A percentile compares a stretch with the other conserved stretches of the same genome.
These are phyloP conservation scores for Solioccasus polychromus DNA, from an alignment of 768 basidiomycete genomes.

Conservation along the genomic window DNA sequence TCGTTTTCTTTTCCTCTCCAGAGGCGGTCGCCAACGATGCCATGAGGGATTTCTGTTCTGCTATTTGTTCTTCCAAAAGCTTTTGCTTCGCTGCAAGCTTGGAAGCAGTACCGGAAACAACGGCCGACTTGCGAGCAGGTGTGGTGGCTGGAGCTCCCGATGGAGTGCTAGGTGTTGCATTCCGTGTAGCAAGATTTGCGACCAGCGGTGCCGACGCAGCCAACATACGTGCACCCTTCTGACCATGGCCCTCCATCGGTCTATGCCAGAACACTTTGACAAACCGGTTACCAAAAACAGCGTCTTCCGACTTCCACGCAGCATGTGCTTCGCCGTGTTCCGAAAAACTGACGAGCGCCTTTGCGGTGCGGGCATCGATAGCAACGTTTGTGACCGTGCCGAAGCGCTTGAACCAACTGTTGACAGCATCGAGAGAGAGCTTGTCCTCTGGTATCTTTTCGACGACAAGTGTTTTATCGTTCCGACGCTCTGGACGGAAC, in stretches of 20 bases:
- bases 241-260: constrained; percentile 89
- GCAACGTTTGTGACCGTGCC: constrained; percentile 92
- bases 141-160: constrained; percentile 23
- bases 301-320: constrained; percentile 92
- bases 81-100: constrained; percentile 73
- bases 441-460: constrained; percentile 91
- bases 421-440: constrained; percentile 73
- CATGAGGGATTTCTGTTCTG: constrained; percentile 88
- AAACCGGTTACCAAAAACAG: constrained; percentile 92
- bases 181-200: constrained; percentile 52
- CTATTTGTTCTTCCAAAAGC: constrained; percentile 75
- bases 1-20: constrained; percentile 71
- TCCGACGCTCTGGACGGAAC: constrained; percentile 64
- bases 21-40: constrained; percentile 59
- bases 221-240: constrained; percentile 69
- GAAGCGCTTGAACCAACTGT: constrained; percentile 88
- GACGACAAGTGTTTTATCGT: constrained; percentile 83
- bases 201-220: constrained; percentile 79
- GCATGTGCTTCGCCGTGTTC: constrained; percentile 79
- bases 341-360: constrained; percentile 86
- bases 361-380: constrained; percentile 67
- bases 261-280: constrained; percentile 96
- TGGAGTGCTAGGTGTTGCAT: constrained; percentile 48
- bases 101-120: constrained; percentile 36
- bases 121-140: constrained; percentile 37